phyloP scores from a whole-genome alignment of 2,329 filamentous ascomycete genomes.

The Pochonia chlamydosporia region DNA sequence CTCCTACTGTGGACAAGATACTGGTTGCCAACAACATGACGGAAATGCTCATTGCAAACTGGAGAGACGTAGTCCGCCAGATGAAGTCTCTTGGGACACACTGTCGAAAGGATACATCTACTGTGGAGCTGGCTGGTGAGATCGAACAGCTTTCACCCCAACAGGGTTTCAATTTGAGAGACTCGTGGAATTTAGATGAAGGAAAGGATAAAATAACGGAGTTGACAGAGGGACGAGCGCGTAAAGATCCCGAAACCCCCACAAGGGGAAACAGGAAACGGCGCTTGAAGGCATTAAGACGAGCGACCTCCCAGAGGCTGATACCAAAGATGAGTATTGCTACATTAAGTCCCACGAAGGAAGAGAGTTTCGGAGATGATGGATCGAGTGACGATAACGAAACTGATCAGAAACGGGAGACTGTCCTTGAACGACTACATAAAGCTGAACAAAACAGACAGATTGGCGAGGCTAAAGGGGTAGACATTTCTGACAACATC shows the following conservation, averaged over 20 bases:
- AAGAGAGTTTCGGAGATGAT: slow-evolving; percentile 20
- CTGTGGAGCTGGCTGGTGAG: slow-evolving; percentile 8
- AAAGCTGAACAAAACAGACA: neutral
- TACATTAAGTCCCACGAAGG: slow-evolving; percentile 24
- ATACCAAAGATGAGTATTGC: slow-evolving; percentile 16
- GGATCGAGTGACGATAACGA: slow-evolving; percentile 2
- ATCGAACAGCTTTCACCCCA: neutral
- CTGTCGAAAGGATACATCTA: slow-evolving; percentile 15
- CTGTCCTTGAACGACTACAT: slow-evolving; percentile 1
- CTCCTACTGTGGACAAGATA: slow-evolving; percentile 46
- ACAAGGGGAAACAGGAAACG: slow-evolving; percentile 18
- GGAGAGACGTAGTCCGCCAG: slow-evolving; percentile 58
- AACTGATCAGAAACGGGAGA: neutral
- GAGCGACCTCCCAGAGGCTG: slow-evolving; percentile 16
- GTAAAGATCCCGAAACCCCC: slow-evolving; percentile 32
- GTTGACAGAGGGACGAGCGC: slow-evolving; percentile 18
- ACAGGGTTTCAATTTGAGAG: neutral
- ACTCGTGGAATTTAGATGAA: neutral
- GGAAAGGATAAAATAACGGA: neutral
- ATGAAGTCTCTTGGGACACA: slow-evolving; percentile 42
- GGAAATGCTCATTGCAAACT: slow-evolving; percentile 61
- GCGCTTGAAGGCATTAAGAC: slow-evolving; percentile 15
- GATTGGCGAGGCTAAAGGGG: neutral
- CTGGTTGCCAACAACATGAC: slow-evolving; percentile 52
- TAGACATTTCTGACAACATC: neutral